Evolutionary conservation across 2,329 filamentous ascomycete genomes (phyloP), one percentile per base, ranked within the genome.

Genomic region (Talaromyces verruculosus): DNA sequence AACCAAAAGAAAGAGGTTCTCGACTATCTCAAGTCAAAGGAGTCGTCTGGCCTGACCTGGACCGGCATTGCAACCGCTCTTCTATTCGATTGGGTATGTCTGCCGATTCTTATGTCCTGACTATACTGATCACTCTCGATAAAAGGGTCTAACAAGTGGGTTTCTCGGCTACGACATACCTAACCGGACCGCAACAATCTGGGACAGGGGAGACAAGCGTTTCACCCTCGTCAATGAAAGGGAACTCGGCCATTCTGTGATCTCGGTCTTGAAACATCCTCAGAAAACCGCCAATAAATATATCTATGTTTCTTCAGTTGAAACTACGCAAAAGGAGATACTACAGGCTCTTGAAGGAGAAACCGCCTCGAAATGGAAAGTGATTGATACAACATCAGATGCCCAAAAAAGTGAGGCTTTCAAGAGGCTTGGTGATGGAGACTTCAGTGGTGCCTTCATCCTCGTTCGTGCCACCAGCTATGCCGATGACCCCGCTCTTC

Each of bases 31-130:
- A 80, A 83, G 68, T 75, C 75, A 28, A 83, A 83, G 68, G 77
- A 83, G 67, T 74, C 77, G 25, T 71, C 78, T 1, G 74, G 70
- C 0, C 83, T 90, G 68, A 82, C 79, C 35, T 90, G 88, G 87
- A 89, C 85, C 1, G 84, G 80, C 1, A 73, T 90, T 17, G 82
- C 86, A 3, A 84, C 79, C 7, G 86, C 87, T 0, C 77, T 84
- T 1, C 87, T 90, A 74, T 88, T 90, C 72, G 88, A 90, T 71
- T 86, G 83, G 84, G 67, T 71, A 64, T 49, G 68, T 7, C 25
- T 30, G 3, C 47, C 22, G 13, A n/a, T 28, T 51, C 25, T 2
- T 8, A 51, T n/a, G 11, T 15, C 13, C 11, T 25, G 22, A 28
- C 2, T 28, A 51, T 7, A 30, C 33, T 58, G 47, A 55, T 8